phyloP scores from a whole-genome alignment of 805 yeast genomes.

The Zygoascus ofunaensis region DNA sequence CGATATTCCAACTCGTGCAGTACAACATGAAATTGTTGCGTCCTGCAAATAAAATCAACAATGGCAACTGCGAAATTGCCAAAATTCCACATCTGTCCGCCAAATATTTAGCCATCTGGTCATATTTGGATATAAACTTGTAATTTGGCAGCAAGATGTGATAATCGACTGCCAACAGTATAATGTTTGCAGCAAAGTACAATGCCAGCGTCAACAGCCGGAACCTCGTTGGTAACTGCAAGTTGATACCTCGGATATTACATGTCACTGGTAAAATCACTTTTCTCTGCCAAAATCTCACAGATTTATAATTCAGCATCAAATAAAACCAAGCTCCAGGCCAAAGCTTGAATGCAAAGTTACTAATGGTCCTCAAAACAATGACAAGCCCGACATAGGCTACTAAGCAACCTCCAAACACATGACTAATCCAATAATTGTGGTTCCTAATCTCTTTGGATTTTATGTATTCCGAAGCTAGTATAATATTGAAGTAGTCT shows the following conservation, averaged over 20 bases:
- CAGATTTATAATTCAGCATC: slow-evolving; percentile 9
- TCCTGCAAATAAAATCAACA: slow-evolving; percentile 50
- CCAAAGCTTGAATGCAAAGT: slow-evolving; percentile 6
- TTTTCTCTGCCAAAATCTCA: slow-evolving; percentile 11
- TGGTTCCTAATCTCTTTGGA: slow-evolving; percentile 3
- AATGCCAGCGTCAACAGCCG: slow-evolving; percentile 28
- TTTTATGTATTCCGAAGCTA: slow-evolving; percentile 4
- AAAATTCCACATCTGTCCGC: slow-evolving; percentile 19
- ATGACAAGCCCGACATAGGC: slow-evolving; percentile 10
- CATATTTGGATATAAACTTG: slow-evolving; percentile 1
- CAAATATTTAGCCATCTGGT: slow-evolving; percentile 26
- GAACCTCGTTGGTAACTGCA: slow-evolving; percentile 30
- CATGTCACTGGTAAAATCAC: slow-evolving; percentile 25
- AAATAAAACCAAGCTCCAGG: slow-evolving; percentile 12
- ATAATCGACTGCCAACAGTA: slow-evolving; percentile 20
- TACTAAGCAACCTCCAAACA: slow-evolving; percentile 8
- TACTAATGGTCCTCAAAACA: slow-evolving; percentile 3
- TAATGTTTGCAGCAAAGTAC: slow-evolving; percentile 25
- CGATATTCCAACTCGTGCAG: slow-evolving; percentile 53
- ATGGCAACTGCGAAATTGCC: slow-evolving; percentile 27
- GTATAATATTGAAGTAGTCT: background rate
- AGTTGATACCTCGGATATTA: slow-evolving; percentile 9
- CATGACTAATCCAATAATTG: slow-evolving; percentile 3
- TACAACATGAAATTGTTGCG: slow-evolving; percentile 59
- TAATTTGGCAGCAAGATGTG: slow-evolving; percentile 7